Conservation (phyloP, 1,284 basidiomycete genomes). For the Sanguinoderma infundibulare region DNA sequence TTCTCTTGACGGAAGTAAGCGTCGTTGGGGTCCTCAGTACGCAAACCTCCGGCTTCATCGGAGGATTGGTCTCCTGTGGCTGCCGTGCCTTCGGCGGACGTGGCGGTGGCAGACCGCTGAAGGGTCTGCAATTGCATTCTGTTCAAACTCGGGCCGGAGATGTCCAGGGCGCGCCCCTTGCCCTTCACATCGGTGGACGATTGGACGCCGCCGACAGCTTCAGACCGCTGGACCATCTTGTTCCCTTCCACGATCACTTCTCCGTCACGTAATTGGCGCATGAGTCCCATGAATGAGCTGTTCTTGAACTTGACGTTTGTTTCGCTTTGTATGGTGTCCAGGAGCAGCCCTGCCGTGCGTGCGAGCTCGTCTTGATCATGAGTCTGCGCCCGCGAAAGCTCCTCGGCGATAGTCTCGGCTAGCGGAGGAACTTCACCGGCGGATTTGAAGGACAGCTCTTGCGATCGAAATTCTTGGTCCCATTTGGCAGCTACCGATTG, state of each 20-base stretch:
- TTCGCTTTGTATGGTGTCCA: conserved; percentile 71
- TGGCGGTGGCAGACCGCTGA: conserved; percentile 9
- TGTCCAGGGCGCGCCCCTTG: conserved; percentile 58
- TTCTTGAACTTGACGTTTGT: conserved; percentile 89
- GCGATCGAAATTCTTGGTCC: conserved; percentile 67
- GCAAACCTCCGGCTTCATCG: conserved; percentile 26
- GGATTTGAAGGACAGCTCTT: conserved; percentile 44
- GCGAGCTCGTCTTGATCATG: conserved; percentile 68
- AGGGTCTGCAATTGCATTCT: conserved; percentile 14
- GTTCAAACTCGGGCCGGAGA: conserved; percentile 3
- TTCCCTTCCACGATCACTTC: conserved; percentile 86
- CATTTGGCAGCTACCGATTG: conserved; percentile 42
- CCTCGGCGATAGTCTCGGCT: conserved; percentile 27
- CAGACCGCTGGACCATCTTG: conserved; percentile 68
- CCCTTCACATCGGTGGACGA: conserved; percentile 58
- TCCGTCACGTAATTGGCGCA: conserved; percentile 85
- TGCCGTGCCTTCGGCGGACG: conserved; percentile 3
- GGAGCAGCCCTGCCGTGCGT: conserved; percentile 71
- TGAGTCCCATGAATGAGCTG: conserved; percentile 87
- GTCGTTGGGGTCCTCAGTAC: conserved; percentile 54
- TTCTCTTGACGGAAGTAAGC: conserved; percentile 77
- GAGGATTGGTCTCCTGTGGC: conserved; percentile 1
- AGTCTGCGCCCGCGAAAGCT: conserved; percentile 33
- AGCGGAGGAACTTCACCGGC: conserved; percentile 19
- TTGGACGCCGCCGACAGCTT: conserved; percentile 24